Base-by-base conservation (phyloP, 2,329 filamentous ascomycete genomes). In the Karstenula rhodostoma region DNA sequence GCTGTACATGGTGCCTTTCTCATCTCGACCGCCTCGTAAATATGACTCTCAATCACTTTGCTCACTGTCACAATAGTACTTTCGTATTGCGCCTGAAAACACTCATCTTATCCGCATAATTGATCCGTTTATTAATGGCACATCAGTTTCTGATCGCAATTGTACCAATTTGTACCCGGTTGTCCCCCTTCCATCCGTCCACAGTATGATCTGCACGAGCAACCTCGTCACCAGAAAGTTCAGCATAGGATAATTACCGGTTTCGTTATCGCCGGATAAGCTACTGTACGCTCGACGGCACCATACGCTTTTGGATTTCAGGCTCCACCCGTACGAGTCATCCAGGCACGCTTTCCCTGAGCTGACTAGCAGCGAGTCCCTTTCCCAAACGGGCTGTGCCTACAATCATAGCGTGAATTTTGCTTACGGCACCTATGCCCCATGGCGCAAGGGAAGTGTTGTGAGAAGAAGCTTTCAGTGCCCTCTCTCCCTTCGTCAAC, bases 11-110 rank as follows among this genome's bases (percentile, higher is more conserved):
- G 10, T 46, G 19, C 19, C 19, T 3, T 44, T 54, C 40, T 55
- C 52, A 19, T 6, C 52, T 55, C 42, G 27, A 46, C 33, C 12
- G 15, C 15, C 42, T 55, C 47, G 40, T 55, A 37, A 15, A 55
- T 55, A 55, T 42, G 5, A 52, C 10, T 15, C 23, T 42, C 13
- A 27, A 51, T 37, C 10, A 9, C 4, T 25, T 23, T 33, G 27
- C 22, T 29, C 19, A 40, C 4, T n/a, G 4, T 15, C 37, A 40
- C 13, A 17, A 40, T 8, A 40, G n/a, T 9, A 7, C 17, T n/a
- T n/a, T n/a, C n/a, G n/a, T n/a, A n/a, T n/a, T 17, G 15, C 17
- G 7, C 17, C 7, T n/a, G 37, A 19, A 1, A n/a, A n/a, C 37
- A 40, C 8, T 9, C 37, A 32, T 29, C 27, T 29, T 29, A 29